These are phyloP conservation scores for Nelumbo lutea DNA, from an alignment of 164 flowering plant genomes.

Conservation along the genomic window DNA sequence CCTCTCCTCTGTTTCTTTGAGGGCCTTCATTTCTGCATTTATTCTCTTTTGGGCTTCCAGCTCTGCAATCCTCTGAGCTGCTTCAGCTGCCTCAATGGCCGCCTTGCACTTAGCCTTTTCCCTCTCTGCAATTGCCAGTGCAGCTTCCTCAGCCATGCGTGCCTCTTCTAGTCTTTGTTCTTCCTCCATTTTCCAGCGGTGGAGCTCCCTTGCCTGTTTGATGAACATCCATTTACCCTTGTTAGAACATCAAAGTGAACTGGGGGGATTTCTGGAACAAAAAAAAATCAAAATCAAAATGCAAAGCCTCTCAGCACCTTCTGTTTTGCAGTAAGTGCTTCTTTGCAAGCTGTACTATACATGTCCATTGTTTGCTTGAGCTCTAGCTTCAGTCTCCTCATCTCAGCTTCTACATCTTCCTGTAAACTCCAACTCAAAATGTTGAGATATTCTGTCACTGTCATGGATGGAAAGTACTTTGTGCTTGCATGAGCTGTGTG, in stretches of 20 bases:
- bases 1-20: constrained; percentile 55
- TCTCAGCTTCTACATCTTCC: constrained; percentile 65
- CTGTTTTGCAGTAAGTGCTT: constrained; percentile 64
- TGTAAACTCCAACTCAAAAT: constrained; percentile 11
- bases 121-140: constrained; percentile 50
- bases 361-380: constrained; percentile 71
- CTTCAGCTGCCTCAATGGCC: constrained; percentile 76
- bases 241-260: neutral
- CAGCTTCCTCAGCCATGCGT: constrained; percentile 61
- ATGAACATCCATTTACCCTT: neutral
- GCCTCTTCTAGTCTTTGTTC: constrained; percentile 59
- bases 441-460: neutral
- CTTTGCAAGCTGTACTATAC: constrained; percentile 73
- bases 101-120: constrained; percentile 66
- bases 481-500: neutral
- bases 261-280: neutral
- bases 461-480: neutral
- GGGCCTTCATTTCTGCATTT: constrained; percentile 58
- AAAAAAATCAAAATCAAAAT: neutral
- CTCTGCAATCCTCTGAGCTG: constrained; percentile 63
- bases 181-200: constrained; percentile 81
- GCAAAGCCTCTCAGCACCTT: constrained; percentile 30
- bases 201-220: constrained; percentile 70
- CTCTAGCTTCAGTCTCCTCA: constrained; percentile 65
- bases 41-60: constrained; percentile 66